These are phyloP conservation scores for Claviceps sp. DNA, from an alignment of 2,329 filamentous ascomycete genomes.

Conservation along the genomic window DNA sequence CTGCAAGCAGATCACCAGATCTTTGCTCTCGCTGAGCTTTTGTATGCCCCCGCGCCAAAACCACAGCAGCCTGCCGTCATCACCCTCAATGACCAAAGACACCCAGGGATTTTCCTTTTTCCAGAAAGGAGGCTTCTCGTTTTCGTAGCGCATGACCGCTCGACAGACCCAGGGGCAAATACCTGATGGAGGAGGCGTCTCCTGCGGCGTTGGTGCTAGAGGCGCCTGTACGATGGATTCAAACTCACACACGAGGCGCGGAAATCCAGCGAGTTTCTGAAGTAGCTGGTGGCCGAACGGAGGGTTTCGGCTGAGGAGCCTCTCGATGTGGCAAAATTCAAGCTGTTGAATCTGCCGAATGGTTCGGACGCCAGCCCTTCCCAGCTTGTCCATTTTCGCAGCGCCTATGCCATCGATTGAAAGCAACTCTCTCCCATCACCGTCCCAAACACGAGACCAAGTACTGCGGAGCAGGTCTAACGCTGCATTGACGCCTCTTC, in stretches of 20 bases:
- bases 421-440: conserved; percentile 64
- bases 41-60: conserved; percentile 52
- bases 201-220: neutral
- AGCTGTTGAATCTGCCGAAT: conserved; percentile 56
- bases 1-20: conserved; percentile 40
- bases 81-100: conserved; percentile 59
- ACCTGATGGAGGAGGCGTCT: neutral
- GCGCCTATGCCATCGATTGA: conserved; percentile 71
- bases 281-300: conserved; percentile 66
- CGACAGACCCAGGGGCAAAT: conserved; percentile 33
- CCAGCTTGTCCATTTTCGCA: conserved; percentile 61
- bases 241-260: conserved; percentile 33
- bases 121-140: conserved; percentile 49
- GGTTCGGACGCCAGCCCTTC: conserved; percentile 53
- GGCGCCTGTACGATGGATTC: conserved; percentile 16
- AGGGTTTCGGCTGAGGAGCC: conserved; percentile 62
- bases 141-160: conserved; percentile 57
- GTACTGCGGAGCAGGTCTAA: conserved; percentile 70
- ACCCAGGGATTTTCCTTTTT: conserved; percentile 51
- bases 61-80: conserved; percentile 41
- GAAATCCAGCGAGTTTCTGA: conserved; percentile 55
- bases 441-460: conserved; percentile 67
- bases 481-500: conserved; percentile 51
- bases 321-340: conserved; percentile 63
- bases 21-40: conserved; percentile 47